Evolutionary conservation across 202 grass and related monocot species (phyloP), one percentile per base, ranked within the genome.

Genomic region (Thinopyrum obtusiflorum): DNA sequence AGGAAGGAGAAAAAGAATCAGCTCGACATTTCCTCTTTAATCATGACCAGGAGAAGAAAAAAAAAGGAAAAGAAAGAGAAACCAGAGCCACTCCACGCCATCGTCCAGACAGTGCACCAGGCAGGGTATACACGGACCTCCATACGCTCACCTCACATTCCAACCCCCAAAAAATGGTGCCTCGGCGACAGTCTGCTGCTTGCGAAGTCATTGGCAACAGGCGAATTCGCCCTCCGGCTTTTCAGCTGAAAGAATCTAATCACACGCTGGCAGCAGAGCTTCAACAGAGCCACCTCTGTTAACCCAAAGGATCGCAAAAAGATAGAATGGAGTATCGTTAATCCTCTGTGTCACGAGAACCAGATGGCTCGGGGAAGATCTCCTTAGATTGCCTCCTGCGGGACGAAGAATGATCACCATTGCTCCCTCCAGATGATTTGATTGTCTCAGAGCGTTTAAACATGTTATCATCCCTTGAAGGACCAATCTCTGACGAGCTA

Each of bases 281-380:
- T 65, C 83, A 82, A 66, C 42, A 12, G 71, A 78, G 33, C 39
- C 10, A 36, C 74, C 29, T 25, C 49, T 31, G 32, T 29, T 32
- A n/a, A 83, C 68, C 6, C 36, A 76, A 85, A 89, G 68, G 82
- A 80, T 61, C 67, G 60, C 71, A 47, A 77, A 15, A 87, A 44
- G 33, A 73, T 77, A 80, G 51, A 69, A 24, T 32, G 10, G 12
- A 75, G 49, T 15, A 75, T 65, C 32, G n/a, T 89, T 65, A 95
- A 92, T 98, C 95, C 75, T 93, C 93, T 0, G 87, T 89, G 65
- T 95, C 95, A 84, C 81, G 93, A 61, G 85, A 84, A 7, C 84
- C 95, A 1, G 93, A 92, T 28, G 97, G 97, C 62, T 97, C 97
- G 0, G 97, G 97, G 66, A 94, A 90, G 63, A 99, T 94, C 78